Conservation (phyloP, 257 asterid genomes). For the Anisodus acutangulus region DNA sequence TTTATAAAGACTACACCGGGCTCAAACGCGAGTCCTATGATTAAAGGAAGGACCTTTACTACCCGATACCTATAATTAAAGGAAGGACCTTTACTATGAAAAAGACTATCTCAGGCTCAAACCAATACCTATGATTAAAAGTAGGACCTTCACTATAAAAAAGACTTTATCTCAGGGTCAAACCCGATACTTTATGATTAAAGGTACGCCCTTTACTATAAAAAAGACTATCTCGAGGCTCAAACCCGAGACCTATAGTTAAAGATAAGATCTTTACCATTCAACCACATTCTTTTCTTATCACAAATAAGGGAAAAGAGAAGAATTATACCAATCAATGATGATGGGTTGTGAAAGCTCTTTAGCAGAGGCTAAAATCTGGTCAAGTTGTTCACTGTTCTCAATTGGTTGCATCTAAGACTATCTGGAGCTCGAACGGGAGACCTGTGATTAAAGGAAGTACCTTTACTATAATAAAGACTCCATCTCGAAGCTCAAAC, state of each 20-base stretch:
- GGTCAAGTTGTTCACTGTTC: conserved; percentile 63
- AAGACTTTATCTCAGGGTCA: neutral
- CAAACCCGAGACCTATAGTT: neutral
- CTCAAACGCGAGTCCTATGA: too few species aligned
- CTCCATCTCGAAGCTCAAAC: neutral
- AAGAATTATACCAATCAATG: conserved; percentile 61
- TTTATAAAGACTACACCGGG: neutral
- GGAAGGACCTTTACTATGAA: too few species aligned
- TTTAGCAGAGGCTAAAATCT: conserved; percentile 62
- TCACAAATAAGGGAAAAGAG: neutral
- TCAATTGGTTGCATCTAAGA: conserved; percentile 51
- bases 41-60: too few species aligned
- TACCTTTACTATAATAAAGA: neutral
- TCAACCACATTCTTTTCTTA: neutral
- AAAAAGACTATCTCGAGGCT: neutral
- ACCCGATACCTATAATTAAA: too few species aligned
- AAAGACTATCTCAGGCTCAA: neutral
- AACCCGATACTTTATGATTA: neutral
- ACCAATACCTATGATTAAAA: neutral
- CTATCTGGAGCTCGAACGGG: too few species aligned
- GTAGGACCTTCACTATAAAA: neutral
- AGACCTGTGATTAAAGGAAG: neutral
- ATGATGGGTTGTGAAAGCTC: conserved; percentile 66
- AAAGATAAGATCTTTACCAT: neutral
- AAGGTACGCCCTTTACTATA: neutral